Evolutionary conservation across 1,284 basidiomycete genomes (phyloP), one percentile per base, ranked within the genome.

Genomic region (Porogramme epimiltina): DNA sequence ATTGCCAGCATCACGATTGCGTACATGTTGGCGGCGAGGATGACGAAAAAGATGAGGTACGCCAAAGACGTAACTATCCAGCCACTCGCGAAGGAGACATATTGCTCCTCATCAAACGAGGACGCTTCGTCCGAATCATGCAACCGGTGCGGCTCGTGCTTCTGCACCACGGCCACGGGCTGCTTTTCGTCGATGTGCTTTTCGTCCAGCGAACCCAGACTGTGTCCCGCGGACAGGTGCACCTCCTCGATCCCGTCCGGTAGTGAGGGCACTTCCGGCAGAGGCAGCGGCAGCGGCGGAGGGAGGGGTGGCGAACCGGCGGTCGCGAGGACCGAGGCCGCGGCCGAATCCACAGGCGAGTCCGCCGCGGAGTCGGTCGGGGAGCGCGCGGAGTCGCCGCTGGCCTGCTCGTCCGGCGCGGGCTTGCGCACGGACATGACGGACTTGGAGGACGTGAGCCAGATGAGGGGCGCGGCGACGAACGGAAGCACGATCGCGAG

Each of bases 401-500:
- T 28, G 4, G 45, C 15, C 28, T 8, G 13, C 16, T 13, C 13
- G 34, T 37, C 23, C 15, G 28, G 26, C 6, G 31, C 38, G 3
- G 54, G 47, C 26, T 49, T 55, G 22, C 51, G 55, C 40, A 87
- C 84, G 2, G 76, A 76, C 92, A 94, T 94, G 55, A 92, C 76
- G 16, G 76, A 70, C 54, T 82, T 81, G 3, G 78, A 84, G 0
- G 87, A 84, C 5, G 91, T 92, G 58, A 92, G 78, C 63, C 78
- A 91, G 39, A 95, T 77, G 42, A 94, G 78, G 0, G 93, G 93
- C 58, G 91, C 78, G 4, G 85, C 81, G 65, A 94, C 82, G 65
- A 95, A 96, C 0, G 95, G 95, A 20, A 98, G 80, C 3, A 93
- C 85, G 61, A 98, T 82, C 43, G 88, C 88, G 22, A 98, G 78